Evolutionary conservation across 1,139 yeast genomes (phyloP), one percentile per base, ranked within the genome.

Genomic region (Debaryomyces robertsiae): DNA sequence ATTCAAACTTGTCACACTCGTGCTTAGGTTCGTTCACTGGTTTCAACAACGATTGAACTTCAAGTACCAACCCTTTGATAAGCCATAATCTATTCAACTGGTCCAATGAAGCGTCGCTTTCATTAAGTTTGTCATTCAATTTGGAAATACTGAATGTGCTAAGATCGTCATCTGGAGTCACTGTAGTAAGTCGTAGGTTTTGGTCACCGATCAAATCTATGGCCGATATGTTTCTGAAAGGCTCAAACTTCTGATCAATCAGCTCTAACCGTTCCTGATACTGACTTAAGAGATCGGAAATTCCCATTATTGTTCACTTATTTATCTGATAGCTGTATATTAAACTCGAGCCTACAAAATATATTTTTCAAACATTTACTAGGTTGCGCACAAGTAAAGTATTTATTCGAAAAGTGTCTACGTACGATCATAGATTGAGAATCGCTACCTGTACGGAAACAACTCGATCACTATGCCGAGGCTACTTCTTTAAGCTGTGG

Each of bases 1-100:
- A 50, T 24, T 57, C 63, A 31, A 36, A 43, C 28, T 46, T 41
- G 27, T 55, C 54, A 18, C 33, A 34, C 10, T 14, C 17, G 9
- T 31, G 25, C 11, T 19, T 13, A 13, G 41, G 23, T 14, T 37
- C 45, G 6, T 50, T 50, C 6, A 43, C 36, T 30, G 45, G 50
- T 25, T 34, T 44, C 34, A 42, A 35, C 38, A 47, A 44, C 7
- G 40, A 31, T 29, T 54, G 54, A 13, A 58, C 55, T 40, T 64
- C 67, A 9, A 48, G 44, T 4, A 60, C 40, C 9, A 58, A 46
- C 3, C 53, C 57, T 27, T 52, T 53, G 7, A 62, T 43, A 6
- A 52, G 48, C 60, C 60, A 56, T 22, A 65, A 48, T 19, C 47
- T 49, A 24, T 57, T 55, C 40, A 65, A 50, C n/a, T 48, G 43